A percentile compares a stretch with the other conserved stretches of the same genome.
Evolutionary conservation across 371 early-diverging fungal genomes (phyloP).

Genomic region (Mucor irregularis): DNA sequence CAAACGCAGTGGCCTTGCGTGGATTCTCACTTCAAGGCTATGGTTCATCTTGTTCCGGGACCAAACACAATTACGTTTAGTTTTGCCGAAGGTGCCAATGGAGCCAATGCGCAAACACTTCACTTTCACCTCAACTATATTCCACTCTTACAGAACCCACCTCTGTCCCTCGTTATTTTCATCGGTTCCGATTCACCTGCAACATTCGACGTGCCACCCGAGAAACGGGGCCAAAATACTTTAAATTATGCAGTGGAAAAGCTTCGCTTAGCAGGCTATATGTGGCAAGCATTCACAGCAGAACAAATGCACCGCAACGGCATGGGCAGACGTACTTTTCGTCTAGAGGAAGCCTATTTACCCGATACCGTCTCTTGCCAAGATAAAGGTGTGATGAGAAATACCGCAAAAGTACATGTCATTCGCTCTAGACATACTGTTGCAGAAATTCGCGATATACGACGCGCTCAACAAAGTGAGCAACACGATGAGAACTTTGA

Average conservation of each 20-base stretch:
- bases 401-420: slow-evolving; percentile 61
- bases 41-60: slow-evolving; percentile 64
- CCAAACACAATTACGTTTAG: slow-evolving; percentile 50
- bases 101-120: not conserved
- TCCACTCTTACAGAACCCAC: slow-evolving; percentile 58
- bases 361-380: slow-evolving; percentile 50
- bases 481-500: slow-evolving; percentile 21
- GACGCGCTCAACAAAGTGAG: slow-evolving; percentile 60
- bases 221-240: slow-evolving; percentile 46
- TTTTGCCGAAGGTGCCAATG: slow-evolving; percentile 16
- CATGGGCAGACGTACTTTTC: slow-evolving; percentile 60
- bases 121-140: slow-evolving; percentile 49
- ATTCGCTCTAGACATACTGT: slow-evolving; percentile 51
- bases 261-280: slow-evolving; percentile 62
- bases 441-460: slow-evolving; percentile 57
- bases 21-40: slow-evolving; percentile 62
- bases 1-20: slow-evolving; percentile 54
- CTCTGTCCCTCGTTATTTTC: slow-evolving; percentile 58
- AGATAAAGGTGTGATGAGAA: slow-evolving; percentile 33
- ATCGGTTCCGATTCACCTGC: slow-evolving; percentile 60
- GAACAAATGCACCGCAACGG: slow-evolving; percentile 69
- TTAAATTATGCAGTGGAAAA: slow-evolving; percentile 54
- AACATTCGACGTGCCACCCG: slow-evolving; percentile 62
- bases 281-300: slow-evolving; percentile 76
- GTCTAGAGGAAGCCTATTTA: slow-evolving; percentile 59